phyloP scores from a whole-genome alignment of 495 filamentous ascomycete genomes.

The Chaetomidium leptoderma region DNA sequence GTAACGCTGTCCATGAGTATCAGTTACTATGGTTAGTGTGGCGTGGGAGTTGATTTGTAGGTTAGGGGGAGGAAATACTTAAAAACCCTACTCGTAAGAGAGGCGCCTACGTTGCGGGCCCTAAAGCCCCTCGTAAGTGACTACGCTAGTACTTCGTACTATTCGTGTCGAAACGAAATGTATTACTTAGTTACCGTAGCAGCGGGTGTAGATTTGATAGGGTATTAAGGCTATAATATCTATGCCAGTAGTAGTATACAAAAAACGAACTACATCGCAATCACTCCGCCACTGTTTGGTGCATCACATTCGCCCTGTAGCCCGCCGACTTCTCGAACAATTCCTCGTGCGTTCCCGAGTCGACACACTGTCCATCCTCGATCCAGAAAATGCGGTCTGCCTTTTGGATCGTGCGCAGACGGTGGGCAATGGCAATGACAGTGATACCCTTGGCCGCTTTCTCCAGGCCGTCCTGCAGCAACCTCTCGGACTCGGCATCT shows the following conservation, averaged over 20 bases:
- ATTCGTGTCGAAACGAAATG: no score
- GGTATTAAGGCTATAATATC: no score
- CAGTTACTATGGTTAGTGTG: no score
- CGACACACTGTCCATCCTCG: conserved; percentile 61
- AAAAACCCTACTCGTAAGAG: no score
- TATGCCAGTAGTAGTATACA: neutral
- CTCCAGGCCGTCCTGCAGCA: conserved; percentile 69
- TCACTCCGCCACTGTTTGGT: conserved; percentile 31
- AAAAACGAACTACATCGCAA: neutral
- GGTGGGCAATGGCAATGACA: conserved; percentile 78
- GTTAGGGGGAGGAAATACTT: no score
- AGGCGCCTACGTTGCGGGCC: no score
- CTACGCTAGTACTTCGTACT: no score
- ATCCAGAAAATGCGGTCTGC: conserved; percentile 75
- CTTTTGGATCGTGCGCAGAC: conserved; percentile 67
- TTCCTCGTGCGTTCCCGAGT: conserved; percentile 64
- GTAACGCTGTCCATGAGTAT: no score
- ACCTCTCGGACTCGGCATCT: conserved; percentile 65
- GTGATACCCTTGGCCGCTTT: conserved; percentile 67
- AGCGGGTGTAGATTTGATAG: no score
- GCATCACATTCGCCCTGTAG: conserved; percentile 53
- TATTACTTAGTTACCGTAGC: no score
- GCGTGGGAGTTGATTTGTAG: no score
- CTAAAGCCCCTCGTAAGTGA: no score
- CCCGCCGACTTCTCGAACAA: conserved; percentile 55